Percentiles rank a stretch among this genome's conserved stretches.
Conservation (phyloP, 2,329 filamentous ascomycete species). For the Lasiodiplodia gonubiensis region DNA sequence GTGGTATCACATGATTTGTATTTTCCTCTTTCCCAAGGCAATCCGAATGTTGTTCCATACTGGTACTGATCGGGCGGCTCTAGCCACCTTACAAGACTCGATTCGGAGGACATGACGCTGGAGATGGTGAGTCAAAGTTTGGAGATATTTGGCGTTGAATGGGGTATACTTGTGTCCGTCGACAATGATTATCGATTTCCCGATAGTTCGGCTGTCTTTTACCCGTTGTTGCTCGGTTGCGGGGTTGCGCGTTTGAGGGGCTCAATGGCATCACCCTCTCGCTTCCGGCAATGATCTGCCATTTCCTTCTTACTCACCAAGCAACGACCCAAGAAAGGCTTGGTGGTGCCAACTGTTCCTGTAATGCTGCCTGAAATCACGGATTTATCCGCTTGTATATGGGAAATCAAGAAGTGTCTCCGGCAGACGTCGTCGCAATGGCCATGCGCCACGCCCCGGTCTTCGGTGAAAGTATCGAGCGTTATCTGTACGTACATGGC, state of each 20-base stretch:
- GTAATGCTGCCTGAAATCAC: not conserved
- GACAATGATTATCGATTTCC: not conserved
- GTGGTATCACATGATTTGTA: constrained; percentile 45
- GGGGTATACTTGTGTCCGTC: not conserved
- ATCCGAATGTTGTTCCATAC: constrained; percentile 47
- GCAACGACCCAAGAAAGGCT: constrained; percentile 21
- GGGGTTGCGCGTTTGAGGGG: constrained; percentile 19
- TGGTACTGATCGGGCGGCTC: constrained; percentile 25
- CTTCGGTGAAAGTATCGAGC: not conserved
- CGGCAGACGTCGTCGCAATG: not conserved
- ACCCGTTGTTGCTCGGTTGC: constrained; percentile 10
- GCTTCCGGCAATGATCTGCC: constrained; percentile 11
- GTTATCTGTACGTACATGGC: constrained; percentile 12
- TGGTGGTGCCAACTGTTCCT: not conserved
- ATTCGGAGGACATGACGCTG: not conserved
- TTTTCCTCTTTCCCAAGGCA: constrained; percentile 48
- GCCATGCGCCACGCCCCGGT: not conserved
- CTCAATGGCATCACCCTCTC: constrained; percentile 20
- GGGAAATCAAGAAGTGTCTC: not conserved
- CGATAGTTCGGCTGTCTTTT: not conserved
- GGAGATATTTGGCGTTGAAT: not conserved
- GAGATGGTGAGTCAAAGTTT: not conserved
- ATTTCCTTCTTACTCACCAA: not conserved
- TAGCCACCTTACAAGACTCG: not conserved
- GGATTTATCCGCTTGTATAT: not conserved